These are phyloP conservation scores for Rhododendron ovatum DNA, from an alignment of 148 eudicot genomes.

Conservation along the genomic window DNA sequence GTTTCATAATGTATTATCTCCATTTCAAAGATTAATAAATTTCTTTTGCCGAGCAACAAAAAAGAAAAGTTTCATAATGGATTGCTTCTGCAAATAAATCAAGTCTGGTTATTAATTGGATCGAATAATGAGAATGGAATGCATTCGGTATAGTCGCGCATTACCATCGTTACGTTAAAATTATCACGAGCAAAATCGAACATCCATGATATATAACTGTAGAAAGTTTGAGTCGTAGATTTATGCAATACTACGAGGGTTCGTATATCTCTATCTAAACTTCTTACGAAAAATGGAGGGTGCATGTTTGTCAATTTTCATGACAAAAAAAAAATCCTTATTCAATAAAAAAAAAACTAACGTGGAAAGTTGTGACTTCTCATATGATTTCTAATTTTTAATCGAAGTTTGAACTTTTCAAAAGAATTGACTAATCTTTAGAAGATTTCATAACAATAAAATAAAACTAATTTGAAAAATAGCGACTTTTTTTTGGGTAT, in stretches of 20 bases:
- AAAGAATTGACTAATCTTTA: not conserved
- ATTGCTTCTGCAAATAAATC: not conserved
- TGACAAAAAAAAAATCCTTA: no score
- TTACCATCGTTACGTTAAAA: not conserved
- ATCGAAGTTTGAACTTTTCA: not conserved
- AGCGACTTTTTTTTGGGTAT: no score
- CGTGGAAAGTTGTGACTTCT: not conserved
- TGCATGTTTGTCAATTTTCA: not conserved
- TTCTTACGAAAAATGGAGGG: not conserved
- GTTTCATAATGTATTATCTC: not conserved
- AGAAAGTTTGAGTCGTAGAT: no score
- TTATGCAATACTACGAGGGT: not conserved
- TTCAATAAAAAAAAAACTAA: no score
- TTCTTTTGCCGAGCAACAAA: not conserved
- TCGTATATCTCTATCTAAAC: not conserved
- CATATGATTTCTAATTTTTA: not conserved
- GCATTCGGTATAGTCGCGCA: not conserved
- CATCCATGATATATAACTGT: no score
- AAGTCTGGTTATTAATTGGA: not conserved
- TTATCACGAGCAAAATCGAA: not conserved
- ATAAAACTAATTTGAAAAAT: no score
- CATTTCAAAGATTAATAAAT: not conserved
- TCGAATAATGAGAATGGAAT: not conserved
- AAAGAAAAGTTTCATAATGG: not conserved
- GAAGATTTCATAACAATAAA: not conserved